Evolutionary conservation across 148 eudicot genomes (phyloP).

Genomic region (Arctostaphylos glauca): DNA sequence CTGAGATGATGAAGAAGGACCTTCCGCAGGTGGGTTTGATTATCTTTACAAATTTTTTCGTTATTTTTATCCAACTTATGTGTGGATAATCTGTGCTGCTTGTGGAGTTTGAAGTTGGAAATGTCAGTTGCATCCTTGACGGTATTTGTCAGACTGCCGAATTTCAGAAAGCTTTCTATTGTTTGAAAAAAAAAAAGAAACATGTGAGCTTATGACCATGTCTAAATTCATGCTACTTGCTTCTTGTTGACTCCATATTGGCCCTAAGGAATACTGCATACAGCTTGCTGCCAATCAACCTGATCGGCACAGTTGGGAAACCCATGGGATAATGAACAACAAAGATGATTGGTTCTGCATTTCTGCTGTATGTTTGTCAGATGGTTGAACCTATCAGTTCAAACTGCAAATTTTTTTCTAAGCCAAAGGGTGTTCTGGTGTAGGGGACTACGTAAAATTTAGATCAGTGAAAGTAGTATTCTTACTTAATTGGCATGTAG

Average conservation of each 20-base stretch:
- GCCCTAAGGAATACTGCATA: background rate
- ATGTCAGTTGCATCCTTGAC: background rate
- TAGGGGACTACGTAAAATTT: background rate
- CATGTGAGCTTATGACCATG: background rate
- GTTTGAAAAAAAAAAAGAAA: background rate
- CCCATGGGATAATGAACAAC: background rate
- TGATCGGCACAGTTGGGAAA: background rate
- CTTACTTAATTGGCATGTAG: background rate
- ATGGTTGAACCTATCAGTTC: background rate
- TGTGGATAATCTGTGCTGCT: background rate
- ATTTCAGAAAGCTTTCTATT: background rate
- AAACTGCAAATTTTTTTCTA: background rate
- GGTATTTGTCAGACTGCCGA: background rate
- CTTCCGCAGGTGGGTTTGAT: slow-evolving; percentile 76
- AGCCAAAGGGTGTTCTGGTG: background rate
- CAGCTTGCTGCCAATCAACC: background rate
- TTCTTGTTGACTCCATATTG: background rate
- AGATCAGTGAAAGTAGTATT: background rate
- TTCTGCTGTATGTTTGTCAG: background rate
- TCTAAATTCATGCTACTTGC: background rate
- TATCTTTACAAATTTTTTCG: background rate
- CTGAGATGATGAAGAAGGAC: slow-evolving; percentile 97
- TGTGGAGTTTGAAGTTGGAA: background rate
- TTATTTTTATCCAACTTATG: background rate
- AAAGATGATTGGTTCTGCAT: background rate